Percentiles rank a stretch among this genome's conserved stretches.
phyloP scores from a whole-genome alignment of 2,329 filamentous ascomycete species.

The Byssoonygena ceratinophila region DNA sequence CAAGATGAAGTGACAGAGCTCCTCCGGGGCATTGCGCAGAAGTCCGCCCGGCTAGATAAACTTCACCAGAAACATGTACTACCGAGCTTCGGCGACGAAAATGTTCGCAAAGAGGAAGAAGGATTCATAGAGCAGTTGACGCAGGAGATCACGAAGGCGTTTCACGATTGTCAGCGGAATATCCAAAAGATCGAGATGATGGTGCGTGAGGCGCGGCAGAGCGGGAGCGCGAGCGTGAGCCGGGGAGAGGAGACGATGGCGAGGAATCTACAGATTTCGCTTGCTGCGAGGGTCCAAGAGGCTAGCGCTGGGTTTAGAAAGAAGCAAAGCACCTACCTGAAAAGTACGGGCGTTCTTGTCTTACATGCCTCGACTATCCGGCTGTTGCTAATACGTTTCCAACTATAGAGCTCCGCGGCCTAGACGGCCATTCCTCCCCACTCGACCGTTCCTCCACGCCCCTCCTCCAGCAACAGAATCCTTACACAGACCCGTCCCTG shows the following conservation, averaged over 20 bases:
- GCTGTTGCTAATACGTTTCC: not conserved
- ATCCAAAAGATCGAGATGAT: constrained; percentile 82
- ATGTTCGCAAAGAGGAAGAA: constrained; percentile 77
- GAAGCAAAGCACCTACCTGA: constrained; percentile 92
- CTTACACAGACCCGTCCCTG: constrained; percentile 74
- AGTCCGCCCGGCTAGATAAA: constrained; percentile 76
- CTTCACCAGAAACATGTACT: constrained; percentile 95
- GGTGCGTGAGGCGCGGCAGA: constrained; percentile 65
- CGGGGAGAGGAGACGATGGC: constrained; percentile 91
- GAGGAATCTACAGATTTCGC: constrained; percentile 83
- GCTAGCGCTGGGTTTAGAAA: constrained; percentile 87
- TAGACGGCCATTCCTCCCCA: constrained; percentile 51
- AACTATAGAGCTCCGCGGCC: constrained; percentile 58
- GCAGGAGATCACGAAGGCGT: constrained; percentile 75
- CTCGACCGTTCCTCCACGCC: constrained; percentile 43
- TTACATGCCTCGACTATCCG: not conserved
- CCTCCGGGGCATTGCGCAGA: constrained; percentile 66
- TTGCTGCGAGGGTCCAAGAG: constrained; percentile 81
- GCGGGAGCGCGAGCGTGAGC: constrained; percentile 59
- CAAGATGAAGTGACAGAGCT: constrained; percentile 86
- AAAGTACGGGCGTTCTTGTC: constrained; percentile 50
- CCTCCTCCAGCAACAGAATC: constrained; percentile 42
- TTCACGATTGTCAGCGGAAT: constrained; percentile 79
- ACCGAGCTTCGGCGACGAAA: constrained; percentile 92
- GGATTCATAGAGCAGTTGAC: constrained; percentile 81